Evolutionary conservation across 2,329 filamentous ascomycete species (phyloP), one percentile per base, ranked within the genome.

Genomic region (Metarhizium anisopliae): DNA sequence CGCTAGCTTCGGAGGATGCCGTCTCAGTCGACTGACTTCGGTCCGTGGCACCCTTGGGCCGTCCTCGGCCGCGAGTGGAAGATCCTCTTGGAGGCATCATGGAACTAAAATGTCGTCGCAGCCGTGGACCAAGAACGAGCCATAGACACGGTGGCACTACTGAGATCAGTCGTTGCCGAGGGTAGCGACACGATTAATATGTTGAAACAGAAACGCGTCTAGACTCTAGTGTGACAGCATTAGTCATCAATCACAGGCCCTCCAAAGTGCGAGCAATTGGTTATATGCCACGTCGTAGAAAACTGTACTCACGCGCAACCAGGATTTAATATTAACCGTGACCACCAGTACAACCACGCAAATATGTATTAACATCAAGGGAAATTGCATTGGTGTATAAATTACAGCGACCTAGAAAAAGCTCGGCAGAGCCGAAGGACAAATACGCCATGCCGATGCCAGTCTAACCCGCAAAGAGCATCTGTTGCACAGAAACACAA

Each of bases 331-430:
- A 25, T 25, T 25, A 25, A 25, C 25, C 25, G 25, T 25, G 25
- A 25, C 4, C 4, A 25, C 25, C 1, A 25, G 25, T 1, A 25
- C 25, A 25, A 25, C 4, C 25, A 25, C 25, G 25, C 25, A 25
- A 4, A 25, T 25, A 35, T 35, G 32, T 35, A 35, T 54, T 55
- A 62, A 65, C 64, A 68, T 62, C 68, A 72, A 72, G 68, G 73
- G 75, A 77, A 80, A 78, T 79, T 78, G 78, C 77, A 72, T 77
- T 76, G 73, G 73, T 77, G 72, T 80, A 80, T 81, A 82, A 79
- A 81, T 81, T 83, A 83, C 80, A 83, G 75, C 78, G 79, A 77
- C 72, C 70, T 74, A 74, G 72, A 73, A 72, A 73, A 72, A 70
- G 71, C 71, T 70, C 68, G 72, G 71, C 73, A 74, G 65, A 72